phyloP scores from a whole-genome alignment of 768 basidiomycete genomes.

The Hirschioporus abietinus region DNA sequence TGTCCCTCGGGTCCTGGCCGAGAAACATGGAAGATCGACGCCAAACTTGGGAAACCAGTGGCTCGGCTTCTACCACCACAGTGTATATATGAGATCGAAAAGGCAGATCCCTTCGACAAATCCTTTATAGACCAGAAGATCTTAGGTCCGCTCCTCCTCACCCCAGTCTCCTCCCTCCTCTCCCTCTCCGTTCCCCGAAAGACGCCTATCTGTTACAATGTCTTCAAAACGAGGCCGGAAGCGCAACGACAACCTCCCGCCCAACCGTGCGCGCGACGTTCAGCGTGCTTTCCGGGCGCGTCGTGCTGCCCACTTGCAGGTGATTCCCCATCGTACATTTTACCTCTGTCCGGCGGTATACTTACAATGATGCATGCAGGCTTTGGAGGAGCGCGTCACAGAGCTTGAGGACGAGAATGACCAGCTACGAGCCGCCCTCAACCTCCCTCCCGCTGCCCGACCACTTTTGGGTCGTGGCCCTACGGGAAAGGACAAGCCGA shows the following conservation, averaged over 20 bases:
- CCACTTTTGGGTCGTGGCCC: slow-evolving; percentile 77
- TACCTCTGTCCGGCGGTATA: neutral
- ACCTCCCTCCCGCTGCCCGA: slow-evolving; percentile 68
- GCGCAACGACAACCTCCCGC: slow-evolving; percentile 73
- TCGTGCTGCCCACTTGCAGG: slow-evolving; percentile 82
- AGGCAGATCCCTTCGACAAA: neutral
- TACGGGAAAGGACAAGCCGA: slow-evolving; percentile 82
- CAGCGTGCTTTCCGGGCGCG: slow-evolving; percentile 87
- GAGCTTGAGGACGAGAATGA: slow-evolving; percentile 84
- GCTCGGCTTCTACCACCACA: neutral
- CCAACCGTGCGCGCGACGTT: slow-evolving; percentile 76
- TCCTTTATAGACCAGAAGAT: slow-evolving; percentile 5
- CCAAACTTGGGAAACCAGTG: neutral
- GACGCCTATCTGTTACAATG: slow-evolving; percentile 33
- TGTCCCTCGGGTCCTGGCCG: neutral
- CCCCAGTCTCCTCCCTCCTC: slow-evolving; percentile 28
- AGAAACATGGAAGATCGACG: slow-evolving; percentile 1
- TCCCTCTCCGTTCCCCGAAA: slow-evolving; percentile 16
- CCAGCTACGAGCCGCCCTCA: slow-evolving; percentile 64
- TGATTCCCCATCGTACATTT: slow-evolving; percentile 27
- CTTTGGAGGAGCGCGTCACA: slow-evolving; percentile 72
- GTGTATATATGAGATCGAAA: slow-evolving; percentile 1
- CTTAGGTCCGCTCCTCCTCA: slow-evolving; percentile 19
- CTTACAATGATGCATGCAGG: slow-evolving; percentile 36
- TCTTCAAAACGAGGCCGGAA: slow-evolving; percentile 87